A percentile compares a stretch with the other conserved stretches of the same genome.
Evolutionary conservation across 345 rosid genomes (phyloP).

Genomic region (Bruguiera parviflora): DNA sequence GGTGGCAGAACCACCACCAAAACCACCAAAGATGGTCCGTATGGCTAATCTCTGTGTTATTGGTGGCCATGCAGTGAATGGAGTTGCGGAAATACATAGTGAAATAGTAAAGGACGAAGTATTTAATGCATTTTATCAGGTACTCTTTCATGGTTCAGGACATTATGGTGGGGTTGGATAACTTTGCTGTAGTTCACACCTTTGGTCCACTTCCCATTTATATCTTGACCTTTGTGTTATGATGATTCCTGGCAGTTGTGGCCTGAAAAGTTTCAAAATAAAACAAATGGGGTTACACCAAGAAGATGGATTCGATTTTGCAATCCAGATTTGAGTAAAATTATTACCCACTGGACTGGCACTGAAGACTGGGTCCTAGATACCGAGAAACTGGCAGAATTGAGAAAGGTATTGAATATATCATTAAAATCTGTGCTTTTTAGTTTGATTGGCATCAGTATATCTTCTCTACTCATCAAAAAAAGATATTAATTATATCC

Average conservation of each 20-base stretch:
- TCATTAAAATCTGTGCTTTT: too few species aligned
- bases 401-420: slow-evolving; percentile 41
- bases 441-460: too few species aligned
- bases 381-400: slow-evolving; percentile 57
- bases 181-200: not conserved
- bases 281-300: slow-evolving; percentile 82
- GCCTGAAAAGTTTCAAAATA: slow-evolving; percentile 73
- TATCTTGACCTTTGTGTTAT: slow-evolving; percentile 11
- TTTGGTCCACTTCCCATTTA: not conserved
- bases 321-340: slow-evolving; percentile 62
- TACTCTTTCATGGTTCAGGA: slow-evolving; percentile 7
- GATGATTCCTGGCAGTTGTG: slow-evolving; percentile 48
- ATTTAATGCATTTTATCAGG: slow-evolving; percentile 65
- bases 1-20: slow-evolving; percentile 33
- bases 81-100: slow-evolving; percentile 79
- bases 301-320: slow-evolving; percentile 79
- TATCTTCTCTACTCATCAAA: too few species aligned
- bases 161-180: not conserved
- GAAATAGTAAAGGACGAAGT: slow-evolving; percentile 75
- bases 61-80: slow-evolving; percentile 75
- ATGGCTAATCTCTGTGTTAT: slow-evolving; percentile 63
- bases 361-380: slow-evolving; percentile 71
- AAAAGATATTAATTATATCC: too few species aligned
- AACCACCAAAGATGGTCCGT: slow-evolving; percentile 37
- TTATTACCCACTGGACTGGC: slow-evolving; percentile 62